Percentiles rank a stretch among this genome's conserved stretches.
phyloP scores from a whole-genome alignment of 2,329 filamentous ascomycete species.

The Madurella mycetomatis region DNA sequence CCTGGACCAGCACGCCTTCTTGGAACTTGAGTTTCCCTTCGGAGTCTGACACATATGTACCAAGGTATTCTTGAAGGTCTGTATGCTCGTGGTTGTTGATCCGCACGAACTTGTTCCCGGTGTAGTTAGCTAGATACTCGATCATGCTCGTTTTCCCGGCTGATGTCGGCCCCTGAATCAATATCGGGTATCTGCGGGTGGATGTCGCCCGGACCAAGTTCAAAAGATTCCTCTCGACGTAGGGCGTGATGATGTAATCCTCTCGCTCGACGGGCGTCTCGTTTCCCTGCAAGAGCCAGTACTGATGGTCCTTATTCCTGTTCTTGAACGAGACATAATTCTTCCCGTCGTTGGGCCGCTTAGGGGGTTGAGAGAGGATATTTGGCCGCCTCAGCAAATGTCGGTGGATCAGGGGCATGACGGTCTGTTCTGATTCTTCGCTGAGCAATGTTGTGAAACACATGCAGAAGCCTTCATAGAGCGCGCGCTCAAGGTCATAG shows the following conservation, averaged over 20 bases:
- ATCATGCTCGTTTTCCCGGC: conserved; percentile 99
- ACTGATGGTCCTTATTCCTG: conserved; percentile 62
- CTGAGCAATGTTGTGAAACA: conserved; percentile 90
- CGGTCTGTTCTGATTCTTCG: conserved; percentile 70
- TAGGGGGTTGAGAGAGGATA: conserved; percentile 73
- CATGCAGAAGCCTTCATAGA: conserved; percentile 97
- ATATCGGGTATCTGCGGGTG: conserved; percentile 83
- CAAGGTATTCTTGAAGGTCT: conserved; percentile 94
- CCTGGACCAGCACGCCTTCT: conserved; percentile 89
- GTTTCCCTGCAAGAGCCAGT: conserved; percentile 81
- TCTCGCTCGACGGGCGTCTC: conserved; percentile 64
- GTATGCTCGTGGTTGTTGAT: conserved; percentile 99
- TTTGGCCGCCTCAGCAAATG: conserved; percentile 65
- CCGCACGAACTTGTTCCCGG: conserved; percentile 92
- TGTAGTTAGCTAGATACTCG: conserved; percentile 93
- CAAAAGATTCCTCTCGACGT: conserved; percentile 88
- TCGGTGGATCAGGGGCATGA: conserved; percentile 75
- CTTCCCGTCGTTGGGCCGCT: conserved; percentile 69
- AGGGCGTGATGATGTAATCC: conserved; percentile 95
- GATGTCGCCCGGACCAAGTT: conserved; percentile 93
- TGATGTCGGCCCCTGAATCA: conserved; percentile 95
- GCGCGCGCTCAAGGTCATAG: conserved; percentile 77
- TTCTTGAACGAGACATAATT: conserved; percentile 76
- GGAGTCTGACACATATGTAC: conserved; percentile 81
- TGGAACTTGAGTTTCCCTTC: conserved; percentile 87